phyloP scores from a whole-genome alignment of 202 grass and related monocot genomes.

The Musa balbisiana region DNA sequence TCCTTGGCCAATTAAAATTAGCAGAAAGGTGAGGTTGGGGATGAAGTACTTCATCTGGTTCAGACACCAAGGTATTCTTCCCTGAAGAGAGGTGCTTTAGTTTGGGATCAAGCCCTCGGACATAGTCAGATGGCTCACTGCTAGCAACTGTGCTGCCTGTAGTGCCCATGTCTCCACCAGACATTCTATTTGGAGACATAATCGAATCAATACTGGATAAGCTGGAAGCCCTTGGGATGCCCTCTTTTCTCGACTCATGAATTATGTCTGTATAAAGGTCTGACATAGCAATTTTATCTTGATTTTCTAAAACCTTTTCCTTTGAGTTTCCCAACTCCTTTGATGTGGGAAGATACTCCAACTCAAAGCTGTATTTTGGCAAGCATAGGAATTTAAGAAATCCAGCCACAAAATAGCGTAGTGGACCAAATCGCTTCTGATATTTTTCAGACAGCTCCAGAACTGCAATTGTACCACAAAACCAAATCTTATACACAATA shows the following conservation, averaged over 20 bases:
- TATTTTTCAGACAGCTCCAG: constrained; percentile 82
- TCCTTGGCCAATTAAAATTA: constrained; percentile 79
- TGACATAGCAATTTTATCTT: constrained; percentile 19
- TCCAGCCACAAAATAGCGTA: constrained; percentile 70
- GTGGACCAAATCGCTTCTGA: constrained; percentile 59
- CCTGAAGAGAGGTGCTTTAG: constrained; percentile 70
- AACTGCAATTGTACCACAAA: constrained; percentile 34
- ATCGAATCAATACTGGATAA: constrained; percentile 98
- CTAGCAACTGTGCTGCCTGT: constrained; percentile 36
- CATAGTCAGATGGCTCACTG: constrained; percentile 82
- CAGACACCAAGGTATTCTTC: constrained; percentile 68
- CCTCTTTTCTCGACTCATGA: constrained; percentile 68
- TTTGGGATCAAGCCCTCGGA: constrained; percentile 80
- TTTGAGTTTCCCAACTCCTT: constrained; percentile 13
- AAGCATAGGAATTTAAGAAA: constrained; percentile 77
- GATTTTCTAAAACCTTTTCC: constrained; percentile 9
- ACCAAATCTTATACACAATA: neutral
- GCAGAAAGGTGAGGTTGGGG: constrained; percentile 71
- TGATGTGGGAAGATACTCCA: constrained; percentile 64
- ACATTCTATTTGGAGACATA: constrained; percentile 74
- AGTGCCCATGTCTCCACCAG: constrained; percentile 52
- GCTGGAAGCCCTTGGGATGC: constrained; percentile 67
- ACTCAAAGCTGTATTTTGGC: constrained; percentile 79
- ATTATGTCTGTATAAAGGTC: constrained; percentile 58
- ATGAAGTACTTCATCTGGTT: constrained; percentile 88